Evolutionary conservation across 192 early-diverging fungal genomes (phyloP), one percentile per base, ranked within the genome.

Genomic region (Geranomyces variabilis): DNA sequence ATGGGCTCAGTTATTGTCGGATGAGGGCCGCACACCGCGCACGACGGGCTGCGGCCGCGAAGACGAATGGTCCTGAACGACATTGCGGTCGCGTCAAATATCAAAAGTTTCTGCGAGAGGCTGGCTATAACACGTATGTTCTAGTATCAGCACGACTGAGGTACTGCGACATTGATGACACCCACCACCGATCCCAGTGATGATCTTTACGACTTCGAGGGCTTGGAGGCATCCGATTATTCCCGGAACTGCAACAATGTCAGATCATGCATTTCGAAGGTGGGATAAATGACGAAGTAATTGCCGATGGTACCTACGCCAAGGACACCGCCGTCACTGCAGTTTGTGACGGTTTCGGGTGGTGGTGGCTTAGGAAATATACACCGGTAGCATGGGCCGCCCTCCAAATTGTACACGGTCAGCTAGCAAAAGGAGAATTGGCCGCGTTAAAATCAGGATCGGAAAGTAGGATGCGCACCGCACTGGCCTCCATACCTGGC

Each of bases 371-470:
- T 88, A 0, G 97, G 96, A 75, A 95, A 96, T 67, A 99, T 78
- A 76, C 97, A 99, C 43, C 97, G 89, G 77, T 96, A 99, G 80
- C 97, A 99, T 15, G 97, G 97, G 17, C 95, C 93, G 33, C 86
- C 87, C 30, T 88, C 77, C 75, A 96, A 85, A 75, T 99, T 93
- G 77, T 96, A 97, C n/a, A 95, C 85, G 0, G 96, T 94, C 55
- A 99, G 83, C 87, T 87, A 63, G 22, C 21, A 55, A 24, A 0
- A 36, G 6, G 36, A 30, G 10, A 64, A 47, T 51, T 15, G 14
- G 34, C 3, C 30, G 31, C 10, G 13, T 8, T 6, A 24, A 14
- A 49, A 0, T 21, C 3, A 46, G 28, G 31, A 15, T 12, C 33
- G 45, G 30, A 64, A 46, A 9, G 21, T 22, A 21, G 14, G 29